phyloP scores from a whole-genome alignment of 805 yeast species.

The Candida ortonii region DNA sequence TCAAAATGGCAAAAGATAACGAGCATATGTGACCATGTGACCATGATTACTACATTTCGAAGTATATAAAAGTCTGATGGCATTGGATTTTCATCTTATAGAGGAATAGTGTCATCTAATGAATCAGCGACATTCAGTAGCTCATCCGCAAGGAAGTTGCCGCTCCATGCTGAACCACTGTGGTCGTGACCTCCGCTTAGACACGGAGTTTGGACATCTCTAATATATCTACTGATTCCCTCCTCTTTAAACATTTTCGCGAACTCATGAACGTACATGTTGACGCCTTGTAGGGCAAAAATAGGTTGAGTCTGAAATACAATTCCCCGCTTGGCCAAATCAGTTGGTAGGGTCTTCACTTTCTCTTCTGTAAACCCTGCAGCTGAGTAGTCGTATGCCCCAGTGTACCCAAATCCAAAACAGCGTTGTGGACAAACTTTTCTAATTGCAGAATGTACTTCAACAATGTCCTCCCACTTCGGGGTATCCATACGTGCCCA shows the following conservation, averaged over 20 bases:
- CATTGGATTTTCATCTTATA: too few relatives aligned
- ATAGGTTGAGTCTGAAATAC: constrained; percentile 50
- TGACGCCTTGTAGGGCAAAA: constrained; percentile 55
- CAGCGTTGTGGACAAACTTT: constrained; percentile 47
- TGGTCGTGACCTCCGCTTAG: constrained; percentile 15
- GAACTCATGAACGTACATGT: constrained; percentile 48
- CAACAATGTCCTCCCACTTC: constrained; percentile 47
- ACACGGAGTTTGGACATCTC: constrained; percentile 17
- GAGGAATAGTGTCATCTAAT: constrained; percentile 14
- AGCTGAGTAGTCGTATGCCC: constrained; percentile 58
- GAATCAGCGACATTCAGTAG: constrained; percentile 21
- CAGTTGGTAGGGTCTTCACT: constrained; percentile 48
- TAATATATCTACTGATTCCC: constrained; percentile 48
- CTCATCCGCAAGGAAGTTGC: constrained; percentile 20
- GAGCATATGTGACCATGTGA: too few relatives aligned
- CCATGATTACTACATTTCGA: neutral
- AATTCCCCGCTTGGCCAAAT: constrained; percentile 54
- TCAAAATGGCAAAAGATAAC: too few relatives aligned
- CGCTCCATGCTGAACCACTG: constrained; percentile 24
- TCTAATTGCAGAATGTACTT: constrained; percentile 46
- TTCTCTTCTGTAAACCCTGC: constrained; percentile 51
- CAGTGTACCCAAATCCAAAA: constrained; percentile 59
- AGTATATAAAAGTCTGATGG: too few relatives aligned
- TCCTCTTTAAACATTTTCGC: constrained; percentile 46
- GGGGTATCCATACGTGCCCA: constrained; percentile 67